phyloP scores from a whole-genome alignment of 768 basidiomycete genomes.

The Serpula lacrymans region DNA sequence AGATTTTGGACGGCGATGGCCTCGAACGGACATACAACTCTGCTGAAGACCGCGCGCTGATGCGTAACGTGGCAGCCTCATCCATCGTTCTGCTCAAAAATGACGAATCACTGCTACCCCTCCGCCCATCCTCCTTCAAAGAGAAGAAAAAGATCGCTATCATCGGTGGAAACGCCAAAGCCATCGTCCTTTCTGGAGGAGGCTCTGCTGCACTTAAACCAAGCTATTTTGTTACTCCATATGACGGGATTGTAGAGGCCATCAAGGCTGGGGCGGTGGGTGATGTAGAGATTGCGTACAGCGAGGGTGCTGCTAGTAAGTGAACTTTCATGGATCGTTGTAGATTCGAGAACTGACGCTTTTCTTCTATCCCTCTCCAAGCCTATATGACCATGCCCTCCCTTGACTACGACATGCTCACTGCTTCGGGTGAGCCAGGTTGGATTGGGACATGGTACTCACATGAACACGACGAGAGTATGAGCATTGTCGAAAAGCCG shows the following conservation, averaged over 20 bases:
- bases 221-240: conserved; percentile 74
- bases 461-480: conserved; percentile 56
- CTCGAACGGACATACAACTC: conserved; percentile 60
- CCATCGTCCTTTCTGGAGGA: conserved; percentile 68
- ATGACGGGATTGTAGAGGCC: conserved; percentile 67
- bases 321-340: conserved; percentile 1
- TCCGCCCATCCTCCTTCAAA: conserved; percentile 44
- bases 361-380: conserved; percentile 21
- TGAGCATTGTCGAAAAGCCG: conserved; percentile 41
- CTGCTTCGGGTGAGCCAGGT: conserved; percentile 57
- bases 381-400: conserved; percentile 65
- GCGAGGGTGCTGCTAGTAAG: conserved; percentile 67
- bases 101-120: conserved; percentile 37
- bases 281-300: conserved; percentile 55
- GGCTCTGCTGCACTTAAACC: conserved; percentile 70
- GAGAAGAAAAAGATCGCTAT: conserved; percentile 68
- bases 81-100: conserved; percentile 79
- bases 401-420: conserved; percentile 64
- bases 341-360: neutral
- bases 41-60: conserved; percentile 56
- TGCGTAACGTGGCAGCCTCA: conserved; percentile 65
- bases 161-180: conserved; percentile 65
- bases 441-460: conserved; percentile 64
- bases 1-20: conserved; percentile 73
- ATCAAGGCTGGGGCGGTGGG: conserved; percentile 37